Conservation (phyloP, 1,284 basidiomycete genomes). For the Boletus semigastroideus region DNA sequence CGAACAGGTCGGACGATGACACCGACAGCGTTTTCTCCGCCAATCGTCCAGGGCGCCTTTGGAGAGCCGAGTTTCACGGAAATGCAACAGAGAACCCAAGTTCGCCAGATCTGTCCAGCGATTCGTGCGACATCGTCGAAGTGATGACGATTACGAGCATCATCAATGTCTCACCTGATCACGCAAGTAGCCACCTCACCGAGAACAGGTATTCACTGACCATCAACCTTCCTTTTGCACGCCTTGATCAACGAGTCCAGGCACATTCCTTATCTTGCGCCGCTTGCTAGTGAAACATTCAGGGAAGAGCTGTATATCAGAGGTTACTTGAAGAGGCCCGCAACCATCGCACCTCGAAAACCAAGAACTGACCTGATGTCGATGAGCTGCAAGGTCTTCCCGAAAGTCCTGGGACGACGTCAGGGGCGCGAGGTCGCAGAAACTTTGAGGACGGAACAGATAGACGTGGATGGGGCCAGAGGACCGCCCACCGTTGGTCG, state of each 20-base stretch:
- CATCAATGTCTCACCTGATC: background rate
- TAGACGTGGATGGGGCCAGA: constrained; percentile 2
- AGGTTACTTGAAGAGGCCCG: constrained; percentile 28
- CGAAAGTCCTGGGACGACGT: constrained; percentile 20
- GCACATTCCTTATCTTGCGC: constrained; percentile 10
- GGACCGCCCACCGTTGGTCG: background rate
- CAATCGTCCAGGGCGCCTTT: background rate
- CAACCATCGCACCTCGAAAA: constrained; percentile 4
- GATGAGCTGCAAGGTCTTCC: constrained; percentile 6
- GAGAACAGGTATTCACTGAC: constrained; percentile 15
- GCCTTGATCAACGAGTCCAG: constrained; percentile 13
- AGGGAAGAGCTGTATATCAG: constrained; percentile 31
- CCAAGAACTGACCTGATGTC: background rate
- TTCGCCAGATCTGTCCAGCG: background rate
- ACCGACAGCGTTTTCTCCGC: background rate
- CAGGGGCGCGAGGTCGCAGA: constrained; percentile 18
- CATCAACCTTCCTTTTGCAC: background rate
- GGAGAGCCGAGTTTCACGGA: background rate
- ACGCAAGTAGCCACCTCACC: background rate
- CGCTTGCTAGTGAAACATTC: constrained; percentile 34
- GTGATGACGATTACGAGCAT: background rate
- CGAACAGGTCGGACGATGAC: background rate
- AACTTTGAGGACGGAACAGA: constrained; percentile 15
- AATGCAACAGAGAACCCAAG: background rate
- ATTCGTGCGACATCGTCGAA: constrained; percentile 9